A percentile compares a stretch with the other conserved stretches of the same genome.
Conservation (phyloP, 768 basidiomycete genomes). For the Pleurotus sapidus region DNA sequence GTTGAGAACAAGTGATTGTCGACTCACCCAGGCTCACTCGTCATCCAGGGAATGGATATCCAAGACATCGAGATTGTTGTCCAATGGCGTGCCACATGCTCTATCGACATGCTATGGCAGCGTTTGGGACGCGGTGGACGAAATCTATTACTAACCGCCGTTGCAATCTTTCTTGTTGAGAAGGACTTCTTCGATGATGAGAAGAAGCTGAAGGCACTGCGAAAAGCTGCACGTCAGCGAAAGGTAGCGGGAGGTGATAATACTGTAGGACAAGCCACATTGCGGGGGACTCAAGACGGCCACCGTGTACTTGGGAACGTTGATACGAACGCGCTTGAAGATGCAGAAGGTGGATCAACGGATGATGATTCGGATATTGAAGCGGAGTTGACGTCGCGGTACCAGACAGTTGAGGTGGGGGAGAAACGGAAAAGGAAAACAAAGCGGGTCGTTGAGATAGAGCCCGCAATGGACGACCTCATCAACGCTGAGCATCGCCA, state of each 20-base stretch:
- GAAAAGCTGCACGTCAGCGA: neutral
- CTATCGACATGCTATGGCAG: constrained; percentile 1
- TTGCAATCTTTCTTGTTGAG: constrained; percentile 6
- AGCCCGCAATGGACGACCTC: constrained; percentile 15
- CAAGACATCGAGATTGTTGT: constrained; percentile 6
- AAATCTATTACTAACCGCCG: neutral
- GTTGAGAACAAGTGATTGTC: too few relatives aligned
- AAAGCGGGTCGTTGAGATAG: constrained; percentile 4
- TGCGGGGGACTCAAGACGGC: too few relatives aligned
- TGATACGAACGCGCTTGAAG: too few relatives aligned
- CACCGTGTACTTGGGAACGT: too few relatives aligned
- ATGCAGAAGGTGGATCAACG: too few relatives aligned
- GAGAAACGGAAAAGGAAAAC: neutral
- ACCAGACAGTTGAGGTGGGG: neutral
- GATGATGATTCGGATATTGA: neutral
- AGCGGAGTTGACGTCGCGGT: neutral
- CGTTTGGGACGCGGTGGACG: constrained; percentile 7
- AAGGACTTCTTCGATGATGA: constrained; percentile 1
- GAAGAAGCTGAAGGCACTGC: neutral
- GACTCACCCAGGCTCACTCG: too few relatives aligned
- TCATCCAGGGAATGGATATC: constrained; percentile 11
- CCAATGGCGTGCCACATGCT: constrained; percentile 3
- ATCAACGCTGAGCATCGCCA: constrained; percentile 15
- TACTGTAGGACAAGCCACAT: too few relatives aligned
- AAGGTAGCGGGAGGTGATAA: too few relatives aligned